These are phyloP conservation scores for Dipteronia sinensis DNA, from an alignment of 345 rosid genomes.

Conservation along the genomic window DNA sequence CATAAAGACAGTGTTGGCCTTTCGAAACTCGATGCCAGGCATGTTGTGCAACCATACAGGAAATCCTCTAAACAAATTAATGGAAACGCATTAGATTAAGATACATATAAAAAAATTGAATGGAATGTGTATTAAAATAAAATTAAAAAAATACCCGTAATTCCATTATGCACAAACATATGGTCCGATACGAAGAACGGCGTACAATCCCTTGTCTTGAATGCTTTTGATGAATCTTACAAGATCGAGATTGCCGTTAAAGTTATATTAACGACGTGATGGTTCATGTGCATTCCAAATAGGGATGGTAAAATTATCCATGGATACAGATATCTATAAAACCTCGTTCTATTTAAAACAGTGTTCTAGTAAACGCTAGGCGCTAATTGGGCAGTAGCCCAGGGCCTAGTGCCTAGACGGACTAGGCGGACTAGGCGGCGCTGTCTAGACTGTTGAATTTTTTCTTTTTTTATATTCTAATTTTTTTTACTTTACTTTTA, in stretches of 20 bases:
- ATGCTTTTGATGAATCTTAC: constrained; percentile 61
- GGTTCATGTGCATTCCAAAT: constrained; percentile 73
- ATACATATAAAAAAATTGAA: too few relatives aligned
- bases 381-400: too few relatives aligned
- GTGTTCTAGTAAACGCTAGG: too few relatives aligned
- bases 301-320: too few relatives aligned
- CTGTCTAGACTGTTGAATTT: too few relatives aligned
- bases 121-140: too few relatives aligned
- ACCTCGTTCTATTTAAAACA: too few relatives aligned
- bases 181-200: constrained; percentile 66
- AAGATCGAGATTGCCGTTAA: constrained; percentile 50
- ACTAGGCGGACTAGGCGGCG: too few relatives aligned
- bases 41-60: constrained; percentile 63
- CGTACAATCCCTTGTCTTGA: constrained; percentile 49
- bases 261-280: constrained; percentile 52
- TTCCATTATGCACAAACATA: constrained; percentile 78
- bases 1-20: constrained; percentile 36
- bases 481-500: too few relatives aligned
- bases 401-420: too few relatives aligned
- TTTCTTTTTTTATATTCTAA: too few relatives aligned
- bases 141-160: constrained; percentile 26
- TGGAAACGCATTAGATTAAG: neutral
- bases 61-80: constrained; percentile 38
- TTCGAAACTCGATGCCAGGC: constrained; percentile 35
- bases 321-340: too few relatives aligned